Evolutionary conservation across 2,329 filamentous ascomycete genomes (phyloP).

Genomic region (Samsoniella hepiali): DNA sequence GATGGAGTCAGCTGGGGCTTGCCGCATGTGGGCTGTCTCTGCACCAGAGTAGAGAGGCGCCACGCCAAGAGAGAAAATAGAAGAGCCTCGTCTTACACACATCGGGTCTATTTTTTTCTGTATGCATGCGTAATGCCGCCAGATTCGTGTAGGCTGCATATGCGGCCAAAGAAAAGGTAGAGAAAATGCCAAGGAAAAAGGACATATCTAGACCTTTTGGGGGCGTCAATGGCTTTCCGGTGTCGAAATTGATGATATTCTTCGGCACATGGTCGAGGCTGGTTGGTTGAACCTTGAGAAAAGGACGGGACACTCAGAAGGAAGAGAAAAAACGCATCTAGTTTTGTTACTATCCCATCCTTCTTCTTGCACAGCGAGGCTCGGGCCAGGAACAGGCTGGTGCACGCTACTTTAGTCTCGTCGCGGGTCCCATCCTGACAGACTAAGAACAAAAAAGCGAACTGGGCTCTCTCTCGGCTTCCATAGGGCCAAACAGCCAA

Average conservation of each 20-base stretch:
- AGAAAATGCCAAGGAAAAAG: no score
- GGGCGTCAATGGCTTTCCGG: no score
- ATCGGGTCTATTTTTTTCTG: background rate
- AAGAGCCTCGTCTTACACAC: conserved; percentile 1
- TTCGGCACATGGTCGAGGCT: no score
- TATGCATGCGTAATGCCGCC: conserved; percentile 10
- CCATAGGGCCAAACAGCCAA: background rate
- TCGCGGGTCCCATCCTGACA: background rate
- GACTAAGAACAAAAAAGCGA: no score
- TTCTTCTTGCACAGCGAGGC: background rate
- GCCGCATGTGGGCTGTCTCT: background rate
- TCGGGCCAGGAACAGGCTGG: background rate
- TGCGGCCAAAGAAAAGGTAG: background rate
- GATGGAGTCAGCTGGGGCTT: conserved; percentile 17
- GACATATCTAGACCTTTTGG: no score
- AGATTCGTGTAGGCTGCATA: background rate
- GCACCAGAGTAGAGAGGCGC: background rate
- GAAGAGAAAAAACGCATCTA: background rate
- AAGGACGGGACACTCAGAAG: no score
- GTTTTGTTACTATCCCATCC: background rate
- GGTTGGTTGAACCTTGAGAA: no score
- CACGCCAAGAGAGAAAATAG: background rate
- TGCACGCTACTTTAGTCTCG: background rate
- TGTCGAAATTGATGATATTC: no score
- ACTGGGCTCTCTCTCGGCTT: background rate